Evolutionary conservation across 257 asterid genomes (phyloP).

Genomic region (Hygrophila difformis): DNA sequence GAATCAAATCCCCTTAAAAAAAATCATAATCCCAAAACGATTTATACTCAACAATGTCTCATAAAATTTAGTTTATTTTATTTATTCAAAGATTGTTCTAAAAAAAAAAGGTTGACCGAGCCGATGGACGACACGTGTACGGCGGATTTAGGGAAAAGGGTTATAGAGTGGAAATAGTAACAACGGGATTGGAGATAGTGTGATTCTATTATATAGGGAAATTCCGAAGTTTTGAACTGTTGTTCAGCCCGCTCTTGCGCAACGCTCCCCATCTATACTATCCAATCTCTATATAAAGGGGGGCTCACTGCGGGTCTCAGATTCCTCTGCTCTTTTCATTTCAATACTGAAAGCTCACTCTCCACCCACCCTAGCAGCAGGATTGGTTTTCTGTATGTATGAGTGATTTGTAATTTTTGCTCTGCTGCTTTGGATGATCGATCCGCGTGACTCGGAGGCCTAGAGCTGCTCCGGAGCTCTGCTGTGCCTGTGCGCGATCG

Average conservation of each 20-base stretch:
- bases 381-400: too few species aligned
- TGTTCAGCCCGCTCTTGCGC: conserved; percentile 67
- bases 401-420: too few species aligned
- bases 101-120: conserved; percentile 16
- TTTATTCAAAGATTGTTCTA: conserved; percentile 8
- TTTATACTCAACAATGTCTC: too few species aligned
- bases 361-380: too few species aligned
- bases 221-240: conserved; percentile 43
- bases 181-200: conserved; percentile 25
- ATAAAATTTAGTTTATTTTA: too few species aligned
- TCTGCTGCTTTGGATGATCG: too few species aligned
- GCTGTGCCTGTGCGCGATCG: conserved; percentile 33
- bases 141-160: background rate
- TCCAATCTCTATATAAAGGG: conserved; percentile 1
- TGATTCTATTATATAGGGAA: conserved; percentile 14
- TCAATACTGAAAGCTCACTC: conserved; percentile 19
- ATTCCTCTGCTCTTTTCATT: conserved; percentile 16
- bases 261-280: conserved; percentile 3
- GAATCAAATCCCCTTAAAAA: too few species aligned
- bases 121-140: background rate
- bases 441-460: conserved; percentile 29
- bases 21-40: too few species aligned
- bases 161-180: conserved; percentile 17
- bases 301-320: conserved; percentile 13
- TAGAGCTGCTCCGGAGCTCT: conserved; percentile 33